Evolutionary conservation across 2,329 filamentous ascomycete genomes (phyloP).

Genomic region (Chrysosporium keratinophilum): DNA sequence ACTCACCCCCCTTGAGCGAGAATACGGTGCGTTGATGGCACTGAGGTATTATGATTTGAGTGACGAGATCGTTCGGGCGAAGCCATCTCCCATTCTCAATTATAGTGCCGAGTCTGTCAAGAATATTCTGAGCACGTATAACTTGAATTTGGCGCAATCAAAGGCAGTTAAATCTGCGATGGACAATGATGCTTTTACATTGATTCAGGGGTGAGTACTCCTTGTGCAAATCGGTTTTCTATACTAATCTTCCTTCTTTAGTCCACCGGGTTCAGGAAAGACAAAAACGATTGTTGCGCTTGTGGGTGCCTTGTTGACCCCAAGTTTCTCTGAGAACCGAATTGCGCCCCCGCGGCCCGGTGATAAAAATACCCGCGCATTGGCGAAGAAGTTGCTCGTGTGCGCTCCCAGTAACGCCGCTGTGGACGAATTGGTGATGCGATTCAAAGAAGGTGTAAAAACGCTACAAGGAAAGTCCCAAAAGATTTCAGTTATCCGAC

Average conservation of each 20-base stretch:
- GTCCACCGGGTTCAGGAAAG: constrained; percentile 91
- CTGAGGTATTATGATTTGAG: constrained; percentile 93
- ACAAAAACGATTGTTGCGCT: constrained; percentile 97
- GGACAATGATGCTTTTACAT: constrained; percentile 92
- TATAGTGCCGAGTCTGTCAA: constrained; percentile 66
- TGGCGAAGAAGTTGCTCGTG: constrained; percentile 76
- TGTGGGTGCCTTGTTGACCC: constrained; percentile 73
- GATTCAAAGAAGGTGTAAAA: constrained; percentile 78
- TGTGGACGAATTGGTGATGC: constrained; percentile 88
- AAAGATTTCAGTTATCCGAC: constrained; percentile 75
- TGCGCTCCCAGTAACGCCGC: constrained; percentile 98
- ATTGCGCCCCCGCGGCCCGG: constrained; percentile 39
- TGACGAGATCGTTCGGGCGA: constrained; percentile 79
- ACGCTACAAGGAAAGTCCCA: constrained; percentile 61
- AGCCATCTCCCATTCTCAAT: constrained; percentile 75
- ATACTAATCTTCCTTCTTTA: constrained; percentile 32
- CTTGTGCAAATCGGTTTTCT: background rate
- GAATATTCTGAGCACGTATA: constrained; percentile 63
- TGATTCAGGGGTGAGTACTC: constrained; percentile 70
- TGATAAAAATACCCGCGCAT: constrained; percentile 26
- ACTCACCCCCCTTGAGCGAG: constrained; percentile 87
- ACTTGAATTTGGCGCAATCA: constrained; percentile 78
- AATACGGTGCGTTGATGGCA: constrained; percentile 83
- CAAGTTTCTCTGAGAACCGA: constrained; percentile 42
- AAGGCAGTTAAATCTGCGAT: constrained; percentile 83